Percentiles rank a stretch among this genome's conserved stretches.
phyloP scores from a whole-genome alignment of 2,329 filamentous ascomycete species.

The Anisogramma anomala region DNA sequence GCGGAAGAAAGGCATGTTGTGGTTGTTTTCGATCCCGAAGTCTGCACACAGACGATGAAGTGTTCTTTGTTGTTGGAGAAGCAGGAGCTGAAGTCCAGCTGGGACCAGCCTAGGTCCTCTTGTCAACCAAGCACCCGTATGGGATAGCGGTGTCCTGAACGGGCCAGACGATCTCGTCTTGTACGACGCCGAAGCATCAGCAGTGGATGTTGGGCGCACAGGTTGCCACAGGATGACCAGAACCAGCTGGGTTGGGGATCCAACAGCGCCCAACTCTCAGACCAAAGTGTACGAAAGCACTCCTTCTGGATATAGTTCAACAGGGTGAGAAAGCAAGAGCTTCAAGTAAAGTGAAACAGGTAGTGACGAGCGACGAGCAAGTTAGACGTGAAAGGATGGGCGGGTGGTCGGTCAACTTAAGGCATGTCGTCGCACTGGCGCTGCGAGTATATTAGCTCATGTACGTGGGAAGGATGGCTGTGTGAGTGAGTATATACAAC shows the following conservation, averaged over 20 bases:
- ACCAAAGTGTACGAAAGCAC: slow-evolving; percentile 2
- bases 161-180: background rate
- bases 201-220: background rate
- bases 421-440: too few relatives aligned
- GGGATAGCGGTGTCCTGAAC: slow-evolving; percentile 3
- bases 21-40: background rate
- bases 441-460: too few relatives aligned
- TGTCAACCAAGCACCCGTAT: slow-evolving; percentile 6
- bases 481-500: too few relatives aligned
- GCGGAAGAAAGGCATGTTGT: slow-evolving; percentile 13
- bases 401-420: too few relatives aligned
- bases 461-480: too few relatives aligned
- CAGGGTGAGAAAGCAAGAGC: background rate
- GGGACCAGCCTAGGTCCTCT: slow-evolving; percentile 14
- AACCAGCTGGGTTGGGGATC: slow-evolving; percentile 3
- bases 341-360: background rate
- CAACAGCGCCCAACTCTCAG: slow-evolving; percentile 1
- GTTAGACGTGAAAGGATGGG: too few relatives aligned
- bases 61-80: background rate
- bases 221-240: too few relatives aligned
- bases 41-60: background rate
- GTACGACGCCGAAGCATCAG: background rate
- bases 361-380: too few relatives aligned
- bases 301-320: background rate
- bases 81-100: background rate